Conservation (phyloP, 345 rosid genomes). For the Melastoma malabathricum region DNA sequence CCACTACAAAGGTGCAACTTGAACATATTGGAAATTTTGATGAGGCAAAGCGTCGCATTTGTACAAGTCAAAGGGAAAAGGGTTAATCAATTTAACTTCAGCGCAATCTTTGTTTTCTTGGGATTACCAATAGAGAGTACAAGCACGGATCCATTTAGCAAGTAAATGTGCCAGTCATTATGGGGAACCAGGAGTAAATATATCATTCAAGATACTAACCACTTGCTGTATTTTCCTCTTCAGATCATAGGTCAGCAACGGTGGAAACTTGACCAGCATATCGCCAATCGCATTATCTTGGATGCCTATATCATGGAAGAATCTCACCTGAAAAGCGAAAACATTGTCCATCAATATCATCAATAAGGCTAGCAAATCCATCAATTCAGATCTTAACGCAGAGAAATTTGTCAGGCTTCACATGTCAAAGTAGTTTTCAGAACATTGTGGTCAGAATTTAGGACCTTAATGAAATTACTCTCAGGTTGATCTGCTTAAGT, state of each 20-base stretch:
- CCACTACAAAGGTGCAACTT: no score
- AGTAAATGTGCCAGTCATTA: neutral
- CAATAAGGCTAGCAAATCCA: no score
- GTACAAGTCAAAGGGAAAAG: no score
- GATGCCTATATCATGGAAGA: constrained; percentile 72
- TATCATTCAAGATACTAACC: constrained; percentile 35
- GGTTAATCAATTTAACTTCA: no score
- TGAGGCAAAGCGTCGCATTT: no score
- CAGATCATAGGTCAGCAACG: constrained; percentile 60
- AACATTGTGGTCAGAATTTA: constrained; percentile 8
- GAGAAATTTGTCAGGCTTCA: no score
- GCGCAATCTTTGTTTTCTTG: no score
- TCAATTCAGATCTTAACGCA: no score
- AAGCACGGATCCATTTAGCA: no score
- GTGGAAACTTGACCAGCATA: constrained; percentile 88
- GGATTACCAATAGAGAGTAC: no score
- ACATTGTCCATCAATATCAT: neutral
- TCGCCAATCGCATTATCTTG: constrained; percentile 70
- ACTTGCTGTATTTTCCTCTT: constrained; percentile 82
- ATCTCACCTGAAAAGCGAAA: constrained; percentile 41
- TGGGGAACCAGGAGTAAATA: neutral
- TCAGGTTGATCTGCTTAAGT: neutral
- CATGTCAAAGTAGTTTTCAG: no score
- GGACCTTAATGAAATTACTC: neutral
- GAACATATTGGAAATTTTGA: no score